A percentile compares a stretch with the other conserved stretches of the same genome.
These are phyloP conservation scores for Microsporum audouinii DNA, from an alignment of 2,329 filamentous ascomycete species.

Conservation along the genomic window DNA sequence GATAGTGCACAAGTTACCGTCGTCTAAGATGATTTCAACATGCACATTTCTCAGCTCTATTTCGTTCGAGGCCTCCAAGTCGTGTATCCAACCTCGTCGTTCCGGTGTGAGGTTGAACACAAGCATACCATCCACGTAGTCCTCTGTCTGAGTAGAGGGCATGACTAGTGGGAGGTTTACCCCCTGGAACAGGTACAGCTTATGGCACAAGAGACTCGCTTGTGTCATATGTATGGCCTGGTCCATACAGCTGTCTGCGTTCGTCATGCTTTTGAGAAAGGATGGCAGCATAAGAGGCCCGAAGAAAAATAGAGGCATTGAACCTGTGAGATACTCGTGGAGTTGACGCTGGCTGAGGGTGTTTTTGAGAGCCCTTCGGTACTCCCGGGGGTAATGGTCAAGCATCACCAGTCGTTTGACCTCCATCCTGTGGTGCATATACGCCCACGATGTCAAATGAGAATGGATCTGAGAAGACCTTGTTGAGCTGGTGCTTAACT, in stretches of 20 bases:
- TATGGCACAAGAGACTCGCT: conserved; percentile 19
- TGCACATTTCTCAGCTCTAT: conserved; percentile 14
- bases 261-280: conserved; percentile 20
- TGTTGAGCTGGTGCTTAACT: not conserved
- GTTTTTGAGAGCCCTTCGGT: conserved; percentile 17
- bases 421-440: not conserved
- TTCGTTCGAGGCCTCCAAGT: conserved; percentile 18
- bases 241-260: conserved; percentile 13
- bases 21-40: conserved; percentile 17
- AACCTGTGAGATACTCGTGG: conserved; percentile 12
- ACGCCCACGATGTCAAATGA: not conserved
- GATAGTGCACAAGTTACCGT: conserved; percentile 13
- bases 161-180: conserved; percentile 17
- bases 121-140: conserved; percentile 20
- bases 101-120: conserved; percentile 19
- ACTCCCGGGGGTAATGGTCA: conserved; percentile 19
- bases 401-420: not conserved
- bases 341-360: conserved; percentile 17
- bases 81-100: conserved; percentile 19
- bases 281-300: conserved; percentile 23
- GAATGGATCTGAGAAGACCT: not conserved
- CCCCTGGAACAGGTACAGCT: conserved; percentile 17
- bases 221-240: conserved; percentile 21
- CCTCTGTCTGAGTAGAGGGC: conserved; percentile 12
- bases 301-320: conserved; percentile 22